Percentiles rank a stretch among this genome's conserved stretches.
These are phyloP conservation scores for Pseudogymnoascus sp. DNA, from an alignment of 2,329 filamentous ascomycete genomes.

Conservation along the genomic window DNA sequence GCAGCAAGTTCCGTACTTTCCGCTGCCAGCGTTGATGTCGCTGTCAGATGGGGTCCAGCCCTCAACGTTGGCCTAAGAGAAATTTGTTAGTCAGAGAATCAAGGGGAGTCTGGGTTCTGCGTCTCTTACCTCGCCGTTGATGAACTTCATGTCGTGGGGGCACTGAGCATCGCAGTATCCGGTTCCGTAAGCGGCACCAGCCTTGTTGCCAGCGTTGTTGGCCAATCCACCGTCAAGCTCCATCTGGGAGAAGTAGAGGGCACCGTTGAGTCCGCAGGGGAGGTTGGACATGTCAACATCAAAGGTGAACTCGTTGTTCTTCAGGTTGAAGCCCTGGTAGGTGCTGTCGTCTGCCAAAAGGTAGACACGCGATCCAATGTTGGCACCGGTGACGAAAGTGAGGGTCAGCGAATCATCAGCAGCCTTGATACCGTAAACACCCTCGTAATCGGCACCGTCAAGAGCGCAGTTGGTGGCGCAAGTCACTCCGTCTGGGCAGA, in stretches of 20 bases:
- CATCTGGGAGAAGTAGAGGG: slow-evolving; percentile 58
- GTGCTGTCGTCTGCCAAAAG: slow-evolving; percentile 52
- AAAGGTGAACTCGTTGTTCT: slow-evolving; percentile 61
- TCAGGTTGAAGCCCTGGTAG: slow-evolving; percentile 57
- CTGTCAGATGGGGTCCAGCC: slow-evolving; percentile 38
- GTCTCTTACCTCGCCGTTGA: slow-evolving; percentile 36
- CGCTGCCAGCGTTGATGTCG: slow-evolving; percentile 43
- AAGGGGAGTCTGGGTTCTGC: slow-evolving; percentile 25
- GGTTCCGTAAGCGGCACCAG: slow-evolving; percentile 51
- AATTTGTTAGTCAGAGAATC: slow-evolving; percentile 17
- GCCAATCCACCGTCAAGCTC: slow-evolving; percentile 48
- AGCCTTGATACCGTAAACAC: slow-evolving; percentile 45
- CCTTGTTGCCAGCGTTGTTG: slow-evolving; percentile 42
- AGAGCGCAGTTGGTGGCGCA: slow-evolving; percentile 43
- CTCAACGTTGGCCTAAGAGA: slow-evolving; percentile 40
- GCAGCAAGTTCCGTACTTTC: slow-evolving; percentile 51
- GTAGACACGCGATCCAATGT: slow-evolving; percentile 50
- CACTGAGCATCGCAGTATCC: slow-evolving; percentile 57
- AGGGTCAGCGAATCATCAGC: slow-evolving; percentile 43
- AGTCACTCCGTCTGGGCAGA: slow-evolving; percentile 33
- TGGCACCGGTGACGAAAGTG: slow-evolving; percentile 46
- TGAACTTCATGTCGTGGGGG: slow-evolving; percentile 41
- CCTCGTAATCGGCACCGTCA: slow-evolving; percentile 42
- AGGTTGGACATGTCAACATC: slow-evolving; percentile 61
- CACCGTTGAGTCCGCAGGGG: slow-evolving; percentile 62